These are phyloP conservation scores for Salisapilia sapeloensis DNA, from an alignment of 352 stramenopile genomes.

Conservation along the genomic window DNA sequence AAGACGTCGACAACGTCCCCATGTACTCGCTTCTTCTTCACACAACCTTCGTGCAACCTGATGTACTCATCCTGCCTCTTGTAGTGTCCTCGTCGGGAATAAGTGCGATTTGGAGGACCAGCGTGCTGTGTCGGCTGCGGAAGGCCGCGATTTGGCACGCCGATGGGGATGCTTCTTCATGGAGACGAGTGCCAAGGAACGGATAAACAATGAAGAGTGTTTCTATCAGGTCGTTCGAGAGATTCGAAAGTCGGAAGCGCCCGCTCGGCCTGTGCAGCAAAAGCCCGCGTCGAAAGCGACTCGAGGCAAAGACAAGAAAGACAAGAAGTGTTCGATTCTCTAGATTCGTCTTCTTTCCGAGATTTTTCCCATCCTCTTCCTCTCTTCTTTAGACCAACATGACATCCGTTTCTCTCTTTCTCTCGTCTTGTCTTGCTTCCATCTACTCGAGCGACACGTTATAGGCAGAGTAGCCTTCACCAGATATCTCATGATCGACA, in stretches of 20 bases:
- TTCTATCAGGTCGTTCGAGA: conserved; percentile 82
- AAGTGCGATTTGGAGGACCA: conserved; percentile 74
- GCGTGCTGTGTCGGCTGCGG: conserved; percentile 41
- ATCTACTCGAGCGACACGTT: conserved; percentile 49
- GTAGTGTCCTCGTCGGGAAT: conserved; percentile 76
- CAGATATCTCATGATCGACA: conserved; percentile 40
- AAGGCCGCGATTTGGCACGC: conserved; percentile 47
- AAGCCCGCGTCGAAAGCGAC: no score
- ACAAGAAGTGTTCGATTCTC: no score
- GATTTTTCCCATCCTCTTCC: no score
- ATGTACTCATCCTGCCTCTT: neutral
- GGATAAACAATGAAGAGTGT: conserved; percentile 83
- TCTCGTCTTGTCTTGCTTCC: neutral
- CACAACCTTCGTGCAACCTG: conserved; percentile 1
- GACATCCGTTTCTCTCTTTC: no score
- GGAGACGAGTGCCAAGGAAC: conserved; percentile 76
- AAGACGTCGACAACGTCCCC: conserved; percentile 74
- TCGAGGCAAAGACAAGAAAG: no score
- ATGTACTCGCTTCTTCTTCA: conserved; percentile 14
- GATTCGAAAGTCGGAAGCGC: conserved; percentile 66
- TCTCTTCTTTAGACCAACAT: no score
- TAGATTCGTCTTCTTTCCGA: no score
- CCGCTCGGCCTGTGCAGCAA: no score
- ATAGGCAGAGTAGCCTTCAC: conserved; percentile 57
- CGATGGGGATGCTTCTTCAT: conserved; percentile 77